Conservation (phyloP, 2,329 filamentous ascomycete genomes). For the Paecilomyces variotii region DNA sequence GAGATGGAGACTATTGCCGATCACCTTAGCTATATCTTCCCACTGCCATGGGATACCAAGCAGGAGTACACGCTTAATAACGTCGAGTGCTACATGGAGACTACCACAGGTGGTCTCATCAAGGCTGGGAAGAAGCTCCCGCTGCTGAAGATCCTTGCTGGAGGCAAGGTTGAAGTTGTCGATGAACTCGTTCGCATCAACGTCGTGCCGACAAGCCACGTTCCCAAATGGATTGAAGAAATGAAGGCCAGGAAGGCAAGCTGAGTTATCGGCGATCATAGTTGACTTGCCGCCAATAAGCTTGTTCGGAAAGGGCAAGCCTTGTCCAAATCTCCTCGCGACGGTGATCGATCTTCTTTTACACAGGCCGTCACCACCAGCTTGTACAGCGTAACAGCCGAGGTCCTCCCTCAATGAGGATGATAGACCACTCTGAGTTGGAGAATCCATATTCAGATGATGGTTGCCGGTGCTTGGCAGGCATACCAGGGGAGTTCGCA, state of each 20-base stretch:
- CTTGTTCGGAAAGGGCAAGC: neutral
- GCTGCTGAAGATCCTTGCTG: slow-evolving; percentile 64
- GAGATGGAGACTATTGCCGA: slow-evolving; percentile 69
- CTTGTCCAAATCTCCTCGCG: neutral
- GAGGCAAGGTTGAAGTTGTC: slow-evolving; percentile 75
- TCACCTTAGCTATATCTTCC: slow-evolving; percentile 79
- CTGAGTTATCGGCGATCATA: neutral
- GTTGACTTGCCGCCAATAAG: neutral
- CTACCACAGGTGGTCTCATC: slow-evolving; percentile 65
- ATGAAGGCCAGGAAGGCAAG: slow-evolving; percentile 63
- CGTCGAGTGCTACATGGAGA: slow-evolving; percentile 90
- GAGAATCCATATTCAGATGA: neutral
- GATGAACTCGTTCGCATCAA: slow-evolving; percentile 79
- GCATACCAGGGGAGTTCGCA: neutral
- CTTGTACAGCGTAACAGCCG: neutral
- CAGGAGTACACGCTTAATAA: slow-evolving; percentile 55
- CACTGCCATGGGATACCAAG: slow-evolving; percentile 73
- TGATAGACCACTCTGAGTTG: neutral
- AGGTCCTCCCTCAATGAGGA: neutral
- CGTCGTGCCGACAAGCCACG: slow-evolving; percentile 65
- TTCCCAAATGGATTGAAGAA: slow-evolving; percentile 69
- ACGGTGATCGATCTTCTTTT: neutral
- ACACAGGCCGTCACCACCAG: neutral
- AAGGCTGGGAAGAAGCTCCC: slow-evolving; percentile 83
- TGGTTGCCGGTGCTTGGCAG: neutral